Percentiles rank a stretch among this genome's conserved stretches.
phyloP scores from a whole-genome alignment of 1,284 basidiomycete genomes.

The Hypsizygus ulmarius region DNA sequence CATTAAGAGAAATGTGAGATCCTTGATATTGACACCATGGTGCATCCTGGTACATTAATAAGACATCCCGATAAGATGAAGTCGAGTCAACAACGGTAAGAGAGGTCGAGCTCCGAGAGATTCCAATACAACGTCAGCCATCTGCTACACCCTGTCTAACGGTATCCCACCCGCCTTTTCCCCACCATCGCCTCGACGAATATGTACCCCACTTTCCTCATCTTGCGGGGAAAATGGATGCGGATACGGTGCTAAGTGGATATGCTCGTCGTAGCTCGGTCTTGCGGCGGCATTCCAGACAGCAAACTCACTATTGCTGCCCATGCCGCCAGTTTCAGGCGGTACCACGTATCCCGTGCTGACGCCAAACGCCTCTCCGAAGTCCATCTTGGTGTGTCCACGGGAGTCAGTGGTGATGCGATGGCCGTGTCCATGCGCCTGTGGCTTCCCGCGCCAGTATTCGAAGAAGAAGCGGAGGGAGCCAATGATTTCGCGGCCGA shows the following conservation, averaged over 20 bases:
- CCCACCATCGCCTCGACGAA: too few relatives aligned
- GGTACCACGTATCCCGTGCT: background rate
- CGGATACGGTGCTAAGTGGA: constrained; percentile 16
- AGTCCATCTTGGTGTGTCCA: constrained; percentile 23
- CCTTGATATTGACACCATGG: too few relatives aligned
- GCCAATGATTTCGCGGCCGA: constrained; percentile 57
- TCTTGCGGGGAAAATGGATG: constrained; percentile 4
- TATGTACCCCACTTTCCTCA: background rate
- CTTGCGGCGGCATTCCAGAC: constrained; percentile 9
- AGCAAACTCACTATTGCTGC: constrained; percentile 6
- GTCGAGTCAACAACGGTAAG: too few relatives aligned
- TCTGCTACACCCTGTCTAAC: background rate
- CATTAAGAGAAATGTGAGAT: too few relatives aligned
- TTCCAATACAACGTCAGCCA: too few relatives aligned
- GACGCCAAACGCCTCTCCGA: constrained; percentile 31
- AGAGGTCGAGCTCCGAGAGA: too few relatives aligned
- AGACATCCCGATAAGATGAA: too few relatives aligned
- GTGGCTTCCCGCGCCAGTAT: constrained; percentile 44
- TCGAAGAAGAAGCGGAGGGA: constrained; percentile 64
- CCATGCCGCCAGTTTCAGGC: background rate
- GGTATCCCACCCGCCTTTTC: background rate
- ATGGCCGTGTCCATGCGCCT: constrained; percentile 35
- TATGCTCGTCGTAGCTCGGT: constrained; percentile 21
- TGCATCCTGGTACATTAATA: too few relatives aligned
- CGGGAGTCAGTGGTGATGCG: constrained; percentile 20